Evolutionary conservation across 2,329 filamentous ascomycete species (phyloP).

Genomic region (Xylariaceae sp.): DNA sequence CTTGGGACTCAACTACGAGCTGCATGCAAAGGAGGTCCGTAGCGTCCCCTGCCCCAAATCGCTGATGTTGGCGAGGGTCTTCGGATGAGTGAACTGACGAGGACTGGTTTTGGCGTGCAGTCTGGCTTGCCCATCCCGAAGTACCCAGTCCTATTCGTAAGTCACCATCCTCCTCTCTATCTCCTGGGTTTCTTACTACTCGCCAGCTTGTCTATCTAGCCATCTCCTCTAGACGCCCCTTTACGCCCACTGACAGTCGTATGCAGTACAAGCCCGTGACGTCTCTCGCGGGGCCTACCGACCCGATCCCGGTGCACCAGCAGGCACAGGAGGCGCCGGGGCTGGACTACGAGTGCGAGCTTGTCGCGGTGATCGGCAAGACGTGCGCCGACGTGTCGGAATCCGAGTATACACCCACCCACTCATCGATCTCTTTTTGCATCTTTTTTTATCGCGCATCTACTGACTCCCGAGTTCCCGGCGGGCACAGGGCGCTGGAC

Average conservation of each 20-base stretch:
- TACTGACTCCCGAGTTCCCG: no score
- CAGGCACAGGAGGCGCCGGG: slow-evolving; percentile 59
- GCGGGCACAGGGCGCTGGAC: no score
- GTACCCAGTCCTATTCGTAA: slow-evolving; percentile 64
- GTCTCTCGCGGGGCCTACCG: slow-evolving; percentile 54
- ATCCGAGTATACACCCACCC: no score
- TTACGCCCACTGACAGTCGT: no score
- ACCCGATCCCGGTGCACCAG: slow-evolving; percentile 57
- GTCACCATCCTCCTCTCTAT: slow-evolving; percentile 12
- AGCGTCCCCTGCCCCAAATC: no score
- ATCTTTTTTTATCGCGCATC: no score
- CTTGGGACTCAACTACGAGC: slow-evolving; percentile 63
- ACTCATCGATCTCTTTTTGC: no score
- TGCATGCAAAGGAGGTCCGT: slow-evolving; percentile 60
- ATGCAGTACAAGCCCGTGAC: slow-evolving; percentile 60
- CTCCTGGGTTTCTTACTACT: neutral
- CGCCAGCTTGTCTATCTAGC: neutral
- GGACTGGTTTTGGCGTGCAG: slow-evolving; percentile 17
- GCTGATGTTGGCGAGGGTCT: no score
- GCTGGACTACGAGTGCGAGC: slow-evolving; percentile 74
- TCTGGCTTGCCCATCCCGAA: slow-evolving; percentile 61
- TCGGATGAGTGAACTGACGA: neutral
- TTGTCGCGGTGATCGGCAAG: slow-evolving; percentile 66
- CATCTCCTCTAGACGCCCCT: no score
- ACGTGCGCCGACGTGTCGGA: slow-evolving; percentile 58